Evolutionary conservation across 2,329 filamentous ascomycete species (phyloP).

Genomic region (Corynespora cassiicola): DNA sequence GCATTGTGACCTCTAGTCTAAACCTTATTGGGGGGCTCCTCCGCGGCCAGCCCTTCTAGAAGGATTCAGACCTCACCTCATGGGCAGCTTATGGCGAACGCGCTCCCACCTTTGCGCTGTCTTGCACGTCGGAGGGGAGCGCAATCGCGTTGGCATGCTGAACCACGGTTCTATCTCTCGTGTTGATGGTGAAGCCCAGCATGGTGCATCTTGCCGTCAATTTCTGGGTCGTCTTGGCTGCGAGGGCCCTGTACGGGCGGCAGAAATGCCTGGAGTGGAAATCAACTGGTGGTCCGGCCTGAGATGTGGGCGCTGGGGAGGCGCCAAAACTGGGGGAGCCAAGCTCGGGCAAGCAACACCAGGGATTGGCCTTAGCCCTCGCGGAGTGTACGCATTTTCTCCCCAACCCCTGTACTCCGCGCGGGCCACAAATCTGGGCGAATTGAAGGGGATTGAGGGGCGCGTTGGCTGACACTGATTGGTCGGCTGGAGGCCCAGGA

Average conservation of each 20-base stretch:
- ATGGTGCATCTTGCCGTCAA: slow-evolving; percentile 7
- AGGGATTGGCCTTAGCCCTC: slow-evolving; percentile 20
- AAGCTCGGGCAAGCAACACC: slow-evolving; percentile 36
- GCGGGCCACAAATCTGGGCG: slow-evolving; percentile 30
- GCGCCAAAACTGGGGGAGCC: slow-evolving; percentile 36
- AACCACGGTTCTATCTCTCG: slow-evolving; percentile 6
- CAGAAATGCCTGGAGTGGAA: slow-evolving; percentile 24
- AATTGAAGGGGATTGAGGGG: slow-evolving; percentile 27
- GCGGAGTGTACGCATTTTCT: slow-evolving; percentile 29
- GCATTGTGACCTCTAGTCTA: slow-evolving; percentile 37
- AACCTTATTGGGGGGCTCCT: slow-evolving; percentile 29
- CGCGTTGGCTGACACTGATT: slow-evolving; percentile 21
- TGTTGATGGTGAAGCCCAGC: slow-evolving; percentile 3
- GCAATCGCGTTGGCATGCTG: slow-evolving; percentile 17
- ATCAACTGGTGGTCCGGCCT: slow-evolving; percentile 38
- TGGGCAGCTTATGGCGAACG: slow-evolving; percentile 10
- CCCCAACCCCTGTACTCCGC: slow-evolving; percentile 19
- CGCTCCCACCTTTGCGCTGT: slow-evolving; percentile 14
- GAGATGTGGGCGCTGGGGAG: slow-evolving; percentile 30
- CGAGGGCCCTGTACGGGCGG: slow-evolving; percentile 15
- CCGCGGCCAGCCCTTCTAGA: slow-evolving; percentile 42
- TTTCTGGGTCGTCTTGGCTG: slow-evolving; percentile 8
- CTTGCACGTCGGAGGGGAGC: slow-evolving; percentile 16
- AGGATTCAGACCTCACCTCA: slow-evolving; percentile 27
- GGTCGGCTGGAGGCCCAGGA: slow-evolving; percentile 19